These are phyloP conservation scores for Mycena belliarum DNA, from an alignment of 768 basidiomycete genomes.

Conservation along the genomic window DNA sequence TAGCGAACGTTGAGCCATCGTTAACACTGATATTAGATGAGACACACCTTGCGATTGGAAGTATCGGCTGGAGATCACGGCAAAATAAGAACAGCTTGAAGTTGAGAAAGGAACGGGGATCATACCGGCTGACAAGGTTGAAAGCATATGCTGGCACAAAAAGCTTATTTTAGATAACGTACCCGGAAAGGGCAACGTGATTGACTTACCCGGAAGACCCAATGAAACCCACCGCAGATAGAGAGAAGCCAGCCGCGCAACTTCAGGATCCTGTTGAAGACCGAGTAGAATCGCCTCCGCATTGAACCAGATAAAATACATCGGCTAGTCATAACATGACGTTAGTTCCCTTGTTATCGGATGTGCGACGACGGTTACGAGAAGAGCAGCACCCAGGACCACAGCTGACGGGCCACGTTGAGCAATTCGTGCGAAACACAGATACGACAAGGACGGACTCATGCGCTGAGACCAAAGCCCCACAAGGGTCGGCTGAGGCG, in stretches of 20 bases:
- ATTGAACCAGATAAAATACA: slow-evolving; percentile 69
- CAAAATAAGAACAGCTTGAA: slow-evolving; percentile 1
- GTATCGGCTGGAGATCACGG: slow-evolving; percentile 54
- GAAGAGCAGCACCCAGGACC: slow-evolving; percentile 54
- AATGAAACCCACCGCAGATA: slow-evolving; percentile 79
- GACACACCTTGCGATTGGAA: slow-evolving; percentile 77
- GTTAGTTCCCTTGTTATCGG: background rate
- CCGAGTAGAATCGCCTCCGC: slow-evolving; percentile 76
- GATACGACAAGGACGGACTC: slow-evolving; percentile 50
- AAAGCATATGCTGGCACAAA: slow-evolving; percentile 46
- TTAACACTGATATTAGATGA: no score
- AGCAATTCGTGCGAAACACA: background rate
- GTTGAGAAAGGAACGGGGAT: slow-evolving; percentile 10
- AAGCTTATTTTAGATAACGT: slow-evolving; percentile 1
- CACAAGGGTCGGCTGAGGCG: slow-evolving; percentile 76
- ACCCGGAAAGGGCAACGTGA: slow-evolving; percentile 4
- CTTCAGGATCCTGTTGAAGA: slow-evolving; percentile 80
- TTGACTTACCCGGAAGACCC: slow-evolving; percentile 66
- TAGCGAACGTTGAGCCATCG: background rate
- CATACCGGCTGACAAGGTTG: slow-evolving; percentile 50
- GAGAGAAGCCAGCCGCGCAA: slow-evolving; percentile 71
- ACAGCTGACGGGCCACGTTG: slow-evolving; percentile 43
- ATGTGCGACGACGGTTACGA: slow-evolving; percentile 42
- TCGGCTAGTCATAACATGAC: slow-evolving; percentile 15
- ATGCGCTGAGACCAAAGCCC: slow-evolving; percentile 92